phyloP scores from a whole-genome alignment of 345 rosid genomes.

The Cochlearia excelsa region DNA sequence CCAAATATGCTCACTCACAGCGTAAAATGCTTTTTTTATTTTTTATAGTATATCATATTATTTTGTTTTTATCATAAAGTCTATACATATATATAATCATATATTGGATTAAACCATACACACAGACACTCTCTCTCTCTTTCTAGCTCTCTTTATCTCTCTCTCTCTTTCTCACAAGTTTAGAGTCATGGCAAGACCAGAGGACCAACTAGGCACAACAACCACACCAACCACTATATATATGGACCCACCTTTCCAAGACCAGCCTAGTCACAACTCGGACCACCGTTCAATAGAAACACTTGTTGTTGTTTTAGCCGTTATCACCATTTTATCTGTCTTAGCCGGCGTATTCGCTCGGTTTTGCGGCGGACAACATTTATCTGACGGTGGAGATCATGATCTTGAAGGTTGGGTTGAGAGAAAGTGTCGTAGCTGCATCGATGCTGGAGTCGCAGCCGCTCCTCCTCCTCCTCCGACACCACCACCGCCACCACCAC shows the following conservation, averaged over 20 bases:
- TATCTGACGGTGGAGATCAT: conserved; percentile 59
- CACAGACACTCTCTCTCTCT: conserved; percentile 23
- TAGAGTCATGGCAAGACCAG: conserved; percentile 22
- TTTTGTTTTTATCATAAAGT: too few relatives aligned
- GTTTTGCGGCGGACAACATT: conserved; percentile 69
- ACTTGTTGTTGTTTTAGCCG: conserved; percentile 78
- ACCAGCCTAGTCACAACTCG: conserved; percentile 30
- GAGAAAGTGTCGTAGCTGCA: conserved; percentile 71
- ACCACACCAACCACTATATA: conserved; percentile 40
- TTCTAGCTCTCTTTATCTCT: background rate
- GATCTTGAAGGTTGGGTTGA: conserved; percentile 95
- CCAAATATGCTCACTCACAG: too few relatives aligned
- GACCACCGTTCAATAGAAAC: conserved; percentile 66
- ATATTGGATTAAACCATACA: too few relatives aligned
- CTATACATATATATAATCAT: too few relatives aligned
- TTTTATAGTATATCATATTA: too few relatives aligned
- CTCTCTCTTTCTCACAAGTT: conserved; percentile 20
- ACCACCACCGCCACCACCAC: conserved; percentile 36
- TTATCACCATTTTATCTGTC: conserved; percentile 63
- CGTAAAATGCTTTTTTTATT: too few relatives aligned
- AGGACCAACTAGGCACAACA: conserved; percentile 31
- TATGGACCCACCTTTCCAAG: conserved; percentile 32
- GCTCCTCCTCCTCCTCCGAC: conserved; percentile 37
- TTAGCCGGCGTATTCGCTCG: conserved; percentile 74
- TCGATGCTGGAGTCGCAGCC: conserved; percentile 69